Evolutionary conservation across 169 alveolate species (phyloP).

Genomic region (Cryptosporidium ubiquitum): DNA sequence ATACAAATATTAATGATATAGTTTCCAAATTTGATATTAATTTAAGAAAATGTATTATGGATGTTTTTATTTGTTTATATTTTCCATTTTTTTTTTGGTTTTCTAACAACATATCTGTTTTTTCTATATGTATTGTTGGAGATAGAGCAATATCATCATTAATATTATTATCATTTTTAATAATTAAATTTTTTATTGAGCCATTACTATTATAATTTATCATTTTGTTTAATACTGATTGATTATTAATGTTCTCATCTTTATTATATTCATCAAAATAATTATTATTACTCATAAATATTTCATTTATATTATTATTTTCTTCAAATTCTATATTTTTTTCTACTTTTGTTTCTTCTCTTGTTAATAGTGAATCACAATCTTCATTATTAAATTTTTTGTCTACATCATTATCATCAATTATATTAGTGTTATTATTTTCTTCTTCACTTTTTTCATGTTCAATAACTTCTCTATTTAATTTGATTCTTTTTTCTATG

Average conservation of each 20-base stretch:
- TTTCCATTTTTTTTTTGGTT: background rate
- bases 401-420: background rate
- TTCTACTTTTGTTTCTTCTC: background rate
- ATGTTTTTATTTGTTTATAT: background rate
- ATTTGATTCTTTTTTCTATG: conserved; percentile 34
- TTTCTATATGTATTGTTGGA: background rate
- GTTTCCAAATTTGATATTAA: conserved; percentile 41
- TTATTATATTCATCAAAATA: background rate
- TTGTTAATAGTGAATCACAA: background rate
- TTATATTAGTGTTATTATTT: background rate
- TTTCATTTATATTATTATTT: background rate
- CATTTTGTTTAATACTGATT: background rate
- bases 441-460: background rate
- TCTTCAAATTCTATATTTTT: background rate
- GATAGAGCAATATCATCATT: background rate
- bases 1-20: conserved; percentile 29
- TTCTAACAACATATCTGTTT: background rate
- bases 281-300: background rate
- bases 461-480: background rate
- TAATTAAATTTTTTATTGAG: background rate
- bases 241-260: background rate
- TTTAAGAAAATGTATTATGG: background rate
- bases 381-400: background rate
- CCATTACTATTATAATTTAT: background rate
- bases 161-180: background rate